phyloP scores from a whole-genome alignment of 495 filamentous ascomycete genomes.

The Aspergillus ellipticus region DNA sequence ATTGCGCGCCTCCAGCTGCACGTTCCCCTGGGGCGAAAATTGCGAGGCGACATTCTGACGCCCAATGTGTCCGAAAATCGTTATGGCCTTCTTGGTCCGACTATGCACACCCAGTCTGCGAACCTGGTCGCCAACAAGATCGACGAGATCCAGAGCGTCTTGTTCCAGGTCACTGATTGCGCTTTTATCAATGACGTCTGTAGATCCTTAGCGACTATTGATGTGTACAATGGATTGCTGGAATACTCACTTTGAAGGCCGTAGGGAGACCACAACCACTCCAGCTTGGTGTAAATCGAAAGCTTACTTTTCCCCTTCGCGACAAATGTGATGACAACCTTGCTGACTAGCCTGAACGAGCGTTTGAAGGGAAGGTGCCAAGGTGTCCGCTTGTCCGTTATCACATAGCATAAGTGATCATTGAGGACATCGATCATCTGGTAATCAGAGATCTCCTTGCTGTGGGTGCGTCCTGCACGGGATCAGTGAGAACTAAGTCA shows the following conservation, averaged over 20 bases:
- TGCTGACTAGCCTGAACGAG: conserved; percentile 79
- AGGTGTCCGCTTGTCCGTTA: conserved; percentile 81
- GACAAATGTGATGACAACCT: conserved; percentile 90
- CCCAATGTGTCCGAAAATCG: conserved; percentile 85
- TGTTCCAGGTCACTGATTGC: conserved; percentile 76
- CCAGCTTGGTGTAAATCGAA: conserved; percentile 79
- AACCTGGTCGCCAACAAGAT: conserved; percentile 84
- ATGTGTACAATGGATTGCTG: background rate
- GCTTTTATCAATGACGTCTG: conserved; percentile 69
- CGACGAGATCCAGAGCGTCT: conserved; percentile 79
- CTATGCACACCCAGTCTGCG: conserved; percentile 71
- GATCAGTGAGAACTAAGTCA: conserved; percentile 6
- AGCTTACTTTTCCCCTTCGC: conserved; percentile 90
- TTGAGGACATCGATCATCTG: conserved; percentile 89
- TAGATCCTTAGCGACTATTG: conserved; percentile 11
- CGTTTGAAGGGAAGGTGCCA: conserved; percentile 85
- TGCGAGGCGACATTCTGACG: conserved; percentile 63
- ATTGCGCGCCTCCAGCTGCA: conserved; percentile 41
- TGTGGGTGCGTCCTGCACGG: conserved; percentile 42
- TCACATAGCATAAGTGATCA: conserved; percentile 93
- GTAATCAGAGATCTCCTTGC: conserved; percentile 65
- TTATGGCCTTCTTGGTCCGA: conserved; percentile 84
- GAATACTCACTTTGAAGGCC: conserved; percentile 54
- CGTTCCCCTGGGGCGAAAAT: conserved; percentile 48
- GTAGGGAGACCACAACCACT: conserved; percentile 70